These are phyloP conservation scores for Paraphoma sp. DNA, from an alignment of 2,329 filamentous ascomycete species.

Conservation along the genomic window DNA sequence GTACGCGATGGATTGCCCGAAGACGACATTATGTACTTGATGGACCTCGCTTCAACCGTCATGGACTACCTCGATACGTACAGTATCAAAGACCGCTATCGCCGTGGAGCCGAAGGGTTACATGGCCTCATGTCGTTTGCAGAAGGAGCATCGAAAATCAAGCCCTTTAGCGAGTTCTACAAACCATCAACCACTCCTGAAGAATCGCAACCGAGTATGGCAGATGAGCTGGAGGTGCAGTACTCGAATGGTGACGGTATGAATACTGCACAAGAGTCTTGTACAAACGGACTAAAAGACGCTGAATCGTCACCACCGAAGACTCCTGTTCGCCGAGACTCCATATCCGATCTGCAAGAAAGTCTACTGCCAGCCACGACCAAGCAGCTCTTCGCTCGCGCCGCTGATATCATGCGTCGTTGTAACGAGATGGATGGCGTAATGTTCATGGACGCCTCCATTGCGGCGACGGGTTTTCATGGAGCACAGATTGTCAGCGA, in stretches of 20 bases:
- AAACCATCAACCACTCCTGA: background rate
- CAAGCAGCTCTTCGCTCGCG: constrained; percentile 25
- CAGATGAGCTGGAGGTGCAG: background rate
- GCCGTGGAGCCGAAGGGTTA: constrained; percentile 19
- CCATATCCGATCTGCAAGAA: constrained; percentile 20
- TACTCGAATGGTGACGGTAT: background rate
- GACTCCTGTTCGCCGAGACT: background rate
- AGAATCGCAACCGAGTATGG: background rate
- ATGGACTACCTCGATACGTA: constrained; percentile 24
- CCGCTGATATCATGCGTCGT: constrained; percentile 25
- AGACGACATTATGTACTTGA: constrained; percentile 15
- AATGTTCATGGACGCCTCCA: constrained; percentile 26
- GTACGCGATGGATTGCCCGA: constrained; percentile 17
- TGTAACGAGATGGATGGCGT: constrained; percentile 30
- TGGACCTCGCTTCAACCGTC: constrained; percentile 24
- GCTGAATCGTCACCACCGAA: background rate
- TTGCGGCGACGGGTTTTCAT: constrained; percentile 7
- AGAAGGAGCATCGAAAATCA: constrained; percentile 11
- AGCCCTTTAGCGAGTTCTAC: background rate
- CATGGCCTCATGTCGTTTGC: constrained; percentile 26
- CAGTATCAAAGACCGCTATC: constrained; percentile 14
- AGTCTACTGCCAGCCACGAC: constrained; percentile 17
- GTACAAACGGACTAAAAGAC: too few relatives aligned
- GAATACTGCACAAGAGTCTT: background rate
- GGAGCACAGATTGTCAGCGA: background rate